Evolutionary conservation across 441 rosid species (phyloP), one percentile per base, ranked within the genome.

Genomic region (Corymbia calophylla): DNA sequence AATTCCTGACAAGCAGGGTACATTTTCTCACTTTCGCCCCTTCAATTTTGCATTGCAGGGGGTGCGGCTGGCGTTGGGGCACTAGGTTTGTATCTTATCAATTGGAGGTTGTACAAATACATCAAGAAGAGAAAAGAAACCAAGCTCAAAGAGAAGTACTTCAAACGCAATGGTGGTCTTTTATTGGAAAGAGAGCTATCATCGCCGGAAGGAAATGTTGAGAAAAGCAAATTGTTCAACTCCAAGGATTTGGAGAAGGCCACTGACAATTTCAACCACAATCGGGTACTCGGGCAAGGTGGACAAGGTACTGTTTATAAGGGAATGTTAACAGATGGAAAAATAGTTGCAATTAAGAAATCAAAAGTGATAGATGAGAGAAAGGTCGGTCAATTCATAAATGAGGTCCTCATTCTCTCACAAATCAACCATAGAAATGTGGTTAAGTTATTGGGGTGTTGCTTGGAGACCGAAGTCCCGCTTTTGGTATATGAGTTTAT

Each of bases 351-450:
- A 27, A 29, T 62, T 62, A 62, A 62, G 7, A 62, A 62, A 29
- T 29, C 68, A 29, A 62, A 6, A 7, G 32, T 0, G 1, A 62
- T 62, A 62, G 68, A 29, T 0, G 0, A 29, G 32, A 29, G 32
- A 29, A 62, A 62, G 1, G 0, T 62, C 0, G 8, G 13, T 12
- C 32, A 29, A 8, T 62, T 62, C 32, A 62, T 62, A 27, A 27
- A 60, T 60, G n/a, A 60, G 27, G 15, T 60, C 8, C 3, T 60
- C 66, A 60, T 60, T 60, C 66, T 27, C 15, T 60, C 31, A 60
- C n/a, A 60, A 60, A 60, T 27, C 16, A 27, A 60, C 1, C 66
- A 60, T 0, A 60, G 16, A 1, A 60, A 60, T 60, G 16, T 60
- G 3, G 31, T 60, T 60, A 27, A 11, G 32, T 62, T 62, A 29